Conservation (phyloP, 2,329 filamentous ascomycete genomes). For the Xylariaceae sp. region DNA sequence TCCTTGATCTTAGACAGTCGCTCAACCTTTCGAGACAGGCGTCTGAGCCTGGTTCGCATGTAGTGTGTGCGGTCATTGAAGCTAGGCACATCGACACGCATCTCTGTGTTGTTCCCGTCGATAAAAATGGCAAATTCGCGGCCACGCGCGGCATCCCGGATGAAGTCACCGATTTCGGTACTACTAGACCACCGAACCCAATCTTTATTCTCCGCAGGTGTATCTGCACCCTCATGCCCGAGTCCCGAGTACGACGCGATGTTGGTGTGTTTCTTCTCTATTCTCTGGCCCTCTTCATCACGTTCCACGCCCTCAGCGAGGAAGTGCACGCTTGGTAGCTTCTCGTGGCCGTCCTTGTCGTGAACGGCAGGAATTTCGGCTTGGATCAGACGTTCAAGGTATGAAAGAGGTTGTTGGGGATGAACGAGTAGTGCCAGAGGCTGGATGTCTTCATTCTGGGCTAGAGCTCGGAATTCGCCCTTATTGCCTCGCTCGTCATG, state of each 20-base stretch:
- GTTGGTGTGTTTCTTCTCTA: slow-evolving; percentile 45
- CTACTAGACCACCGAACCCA: slow-evolving; percentile 89
- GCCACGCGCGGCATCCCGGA: slow-evolving; percentile 83
- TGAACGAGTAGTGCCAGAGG: slow-evolving; percentile 86
- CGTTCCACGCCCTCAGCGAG: slow-evolving; percentile 77
- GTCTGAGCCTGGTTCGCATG: slow-evolving; percentile 76
- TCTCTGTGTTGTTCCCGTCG: slow-evolving; percentile 69
- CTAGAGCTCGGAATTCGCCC: slow-evolving; percentile 43
- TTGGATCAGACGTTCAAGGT: slow-evolving; percentile 87
- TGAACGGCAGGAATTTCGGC: slow-evolving; percentile 78
- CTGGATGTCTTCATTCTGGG: slow-evolving; percentile 74
- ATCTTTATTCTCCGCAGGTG: slow-evolving; percentile 54
- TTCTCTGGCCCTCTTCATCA: slow-evolving; percentile 54
- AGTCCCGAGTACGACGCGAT: slow-evolving; percentile 76
- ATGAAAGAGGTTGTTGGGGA: slow-evolving; percentile 88
- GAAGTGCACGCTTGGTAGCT: slow-evolving; percentile 78
- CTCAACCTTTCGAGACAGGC: slow-evolving; percentile 72
- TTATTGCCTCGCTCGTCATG: slow-evolving; percentile 58
- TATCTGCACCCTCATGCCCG: slow-evolving; percentile 64
- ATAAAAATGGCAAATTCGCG: slow-evolving; percentile 86
- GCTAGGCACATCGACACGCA: slow-evolving; percentile 81
- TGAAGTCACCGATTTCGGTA: slow-evolving; percentile 93
- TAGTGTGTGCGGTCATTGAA: slow-evolving; percentile 94
- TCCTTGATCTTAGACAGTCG: slow-evolving; percentile 76
- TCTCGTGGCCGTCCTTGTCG: slow-evolving; percentile 68